These are phyloP conservation scores for Heliophila coronopifolia DNA, from an alignment of 441 rosid species.

Conservation along the genomic window DNA sequence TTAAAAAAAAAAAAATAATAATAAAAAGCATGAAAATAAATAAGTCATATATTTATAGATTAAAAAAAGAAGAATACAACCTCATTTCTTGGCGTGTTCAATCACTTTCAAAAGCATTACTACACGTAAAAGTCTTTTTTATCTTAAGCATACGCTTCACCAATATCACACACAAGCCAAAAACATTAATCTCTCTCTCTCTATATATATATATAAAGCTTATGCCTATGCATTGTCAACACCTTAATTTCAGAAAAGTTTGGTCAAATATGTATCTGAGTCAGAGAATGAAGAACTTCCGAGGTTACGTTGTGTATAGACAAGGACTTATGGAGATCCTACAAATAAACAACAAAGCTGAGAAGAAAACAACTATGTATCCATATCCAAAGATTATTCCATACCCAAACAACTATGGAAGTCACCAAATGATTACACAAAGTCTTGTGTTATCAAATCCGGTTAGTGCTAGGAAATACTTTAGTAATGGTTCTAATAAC, in stretches of 20 bases:
- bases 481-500: slow-evolving; percentile 8
- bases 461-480: slow-evolving; percentile 12
- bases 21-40: too few relatives aligned
- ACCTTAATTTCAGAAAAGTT: slow-evolving; percentile 1
- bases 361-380: slow-evolving; percentile 8
- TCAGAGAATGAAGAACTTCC: slow-evolving; percentile 17
- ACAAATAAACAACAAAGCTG: slow-evolving; percentile 21
- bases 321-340: slow-evolving; percentile 18
- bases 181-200: background rate
- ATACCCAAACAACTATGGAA: slow-evolving; percentile 14
- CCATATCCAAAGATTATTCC: slow-evolving; percentile 11
- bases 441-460: slow-evolving; percentile 12
- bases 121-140: slow-evolving; percentile 23
- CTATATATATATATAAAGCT: background rate
- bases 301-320: slow-evolving; percentile 12
- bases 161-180: slow-evolving; percentile 17
- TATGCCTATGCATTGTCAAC: background rate
- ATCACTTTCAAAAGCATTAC: slow-evolving; percentile 21
- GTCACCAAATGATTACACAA: slow-evolving; percentile 6
- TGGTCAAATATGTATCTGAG: slow-evolving; percentile 14
- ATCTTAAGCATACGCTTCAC: slow-evolving; percentile 24
- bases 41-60: too few relatives aligned
- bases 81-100: slow-evolving; percentile 29
- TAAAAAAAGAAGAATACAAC: too few relatives aligned
- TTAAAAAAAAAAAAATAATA: too few relatives aligned